Conservation (phyloP, 371 early-diverging fungal genomes). For the Apophysomyces sp. region DNA sequence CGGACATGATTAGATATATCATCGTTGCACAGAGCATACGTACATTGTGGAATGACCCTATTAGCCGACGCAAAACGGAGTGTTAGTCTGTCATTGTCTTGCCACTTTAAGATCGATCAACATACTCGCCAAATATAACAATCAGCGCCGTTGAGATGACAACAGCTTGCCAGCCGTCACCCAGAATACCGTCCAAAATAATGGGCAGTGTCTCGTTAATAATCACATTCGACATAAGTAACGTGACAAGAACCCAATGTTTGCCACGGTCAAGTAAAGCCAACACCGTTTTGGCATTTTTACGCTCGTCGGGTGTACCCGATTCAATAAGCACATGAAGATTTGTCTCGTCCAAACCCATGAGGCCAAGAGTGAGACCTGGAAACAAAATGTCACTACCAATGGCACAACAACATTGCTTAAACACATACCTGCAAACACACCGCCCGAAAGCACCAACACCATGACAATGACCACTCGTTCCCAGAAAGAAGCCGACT, state of each 20-base stretch:
- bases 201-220: constrained; percentile 96
- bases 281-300: constrained; percentile 67
- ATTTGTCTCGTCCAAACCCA: constrained; percentile 76
- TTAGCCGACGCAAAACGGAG: background rate
- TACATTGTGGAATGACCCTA: constrained; percentile 51
- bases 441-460: constrained; percentile 67
- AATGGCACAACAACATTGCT: background rate
- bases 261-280: constrained; percentile 71
- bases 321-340: constrained; percentile 71
- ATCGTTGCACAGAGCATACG: constrained; percentile 4
- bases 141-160: constrained; percentile 86
- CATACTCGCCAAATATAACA: constrained; percentile 92
- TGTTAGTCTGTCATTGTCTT: background rate
- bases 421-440: constrained; percentile 62
- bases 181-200: constrained; percentile 78
- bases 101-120: background rate
- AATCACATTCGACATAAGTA: constrained; percentile 89
- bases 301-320: constrained; percentile 63
- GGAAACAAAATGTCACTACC: background rate
- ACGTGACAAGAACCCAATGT: constrained; percentile 87
- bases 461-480: constrained; percentile 40
- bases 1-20: background rate
- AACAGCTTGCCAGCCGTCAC: constrained; percentile 85
- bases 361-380: constrained; percentile 85
- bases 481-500: constrained; percentile 39